Base-by-base conservation (phyloP, 129 eudicot species). In the Lactuca sativa region DNA sequence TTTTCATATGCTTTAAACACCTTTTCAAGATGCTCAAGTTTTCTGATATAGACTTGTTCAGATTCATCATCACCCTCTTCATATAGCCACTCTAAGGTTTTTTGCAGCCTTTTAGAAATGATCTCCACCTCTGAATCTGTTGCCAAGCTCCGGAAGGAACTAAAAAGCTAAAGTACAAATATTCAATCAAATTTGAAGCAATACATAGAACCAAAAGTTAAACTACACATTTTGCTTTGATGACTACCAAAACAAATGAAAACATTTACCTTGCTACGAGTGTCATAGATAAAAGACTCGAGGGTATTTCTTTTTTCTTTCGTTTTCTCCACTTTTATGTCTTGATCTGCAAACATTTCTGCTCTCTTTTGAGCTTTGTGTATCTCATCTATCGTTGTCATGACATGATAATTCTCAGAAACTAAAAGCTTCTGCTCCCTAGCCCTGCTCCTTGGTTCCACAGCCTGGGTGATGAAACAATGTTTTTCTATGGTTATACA, bases 11-110 rank as follows among this genome's bases (percentile, higher is more conserved):
- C 40, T 8, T 9, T 41, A 41, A 41, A 11, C 52, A 86, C 96
- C 98, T 81, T 86, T 76, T 80, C 83, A 18, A 93, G 80, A 76
- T 85, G 80, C 60, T 83, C 74, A 17, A 85, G 74, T 72, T 81
- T 87, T 62, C 80, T 34, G 2, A 83, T 32, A 80, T 89, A 93
- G 67, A 83, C 97, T 73, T 70, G 43, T 74, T 87, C 92, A 48
- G 87, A 65, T 68, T 93, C 96, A 74, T 89, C 96, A 62, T 86
- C 92, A 52, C 92, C 95, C 33, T 89, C 96, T 80, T 85, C 96
- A 56, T 89, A 93, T 37, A 93, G 87, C 98, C 96, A 93, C 3
- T 89, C 92, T 66, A 89, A 96, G 0, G 88, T 86, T 47, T 82
- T 82, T 73, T 86, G 95, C 69, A 93, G 74, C 34, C 53, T 81